phyloP scores from a whole-genome alignment of 2,329 filamentous ascomycete species.

The Drechmeria coniospora region DNA sequence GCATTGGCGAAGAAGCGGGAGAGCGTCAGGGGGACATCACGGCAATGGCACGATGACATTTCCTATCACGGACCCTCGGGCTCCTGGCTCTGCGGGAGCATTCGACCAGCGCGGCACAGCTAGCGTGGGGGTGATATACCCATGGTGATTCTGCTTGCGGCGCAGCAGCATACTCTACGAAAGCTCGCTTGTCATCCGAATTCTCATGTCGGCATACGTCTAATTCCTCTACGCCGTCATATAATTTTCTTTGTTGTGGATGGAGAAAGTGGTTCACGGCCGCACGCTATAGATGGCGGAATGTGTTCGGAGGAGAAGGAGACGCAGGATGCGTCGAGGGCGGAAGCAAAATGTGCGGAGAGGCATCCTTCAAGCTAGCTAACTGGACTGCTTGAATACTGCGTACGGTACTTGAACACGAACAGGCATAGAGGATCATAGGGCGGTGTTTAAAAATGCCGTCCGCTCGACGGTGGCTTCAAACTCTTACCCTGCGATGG shows the following conservation, averaged over 20 bases:
- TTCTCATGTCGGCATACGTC: slow-evolving; percentile 8
- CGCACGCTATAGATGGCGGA: slow-evolving; percentile 1
- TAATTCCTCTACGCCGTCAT: slow-evolving; percentile 9
- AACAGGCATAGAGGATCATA: slow-evolving; percentile 8
- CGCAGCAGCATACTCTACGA: slow-evolving; percentile 16
- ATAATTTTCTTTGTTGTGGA: slow-evolving; percentile 2
- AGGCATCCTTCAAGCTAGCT: slow-evolving; percentile 4
- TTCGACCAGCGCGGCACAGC: no score
- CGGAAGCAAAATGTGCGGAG: neutral
- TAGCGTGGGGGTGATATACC: no score
- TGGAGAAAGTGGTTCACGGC: slow-evolving; percentile 1
- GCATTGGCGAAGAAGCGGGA: no score
- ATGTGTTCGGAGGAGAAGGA: neutral
- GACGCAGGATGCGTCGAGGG: slow-evolving; percentile 1
- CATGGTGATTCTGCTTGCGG: neutral
- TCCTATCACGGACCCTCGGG: no score
- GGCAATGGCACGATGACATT: no score
- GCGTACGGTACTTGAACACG: slow-evolving; percentile 10
- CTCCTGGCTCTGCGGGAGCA: no score
- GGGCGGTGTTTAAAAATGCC: slow-evolving; percentile 3
- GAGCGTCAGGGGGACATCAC: no score
- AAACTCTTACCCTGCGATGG: no score
- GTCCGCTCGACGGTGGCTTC: neutral
- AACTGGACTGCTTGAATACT: slow-evolving; percentile 12
- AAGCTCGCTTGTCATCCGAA: slow-evolving; percentile 11